Base-by-base conservation (phyloP, 495 filamentous ascomycete species). In the Daldinia caldariorum region DNA sequence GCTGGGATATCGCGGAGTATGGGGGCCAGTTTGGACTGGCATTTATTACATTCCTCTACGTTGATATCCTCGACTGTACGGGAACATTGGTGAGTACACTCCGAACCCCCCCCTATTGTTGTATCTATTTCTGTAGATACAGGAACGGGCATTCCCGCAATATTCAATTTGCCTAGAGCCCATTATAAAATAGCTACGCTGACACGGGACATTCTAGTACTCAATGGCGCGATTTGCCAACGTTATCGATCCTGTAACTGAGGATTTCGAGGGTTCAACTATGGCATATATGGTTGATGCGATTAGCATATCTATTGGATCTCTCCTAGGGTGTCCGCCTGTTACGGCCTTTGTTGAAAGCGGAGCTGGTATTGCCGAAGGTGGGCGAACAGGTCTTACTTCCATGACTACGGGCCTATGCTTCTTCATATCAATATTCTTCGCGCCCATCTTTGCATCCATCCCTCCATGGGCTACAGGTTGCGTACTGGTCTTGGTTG, bases 361-460 rank as follows among this genome's bases (percentile, higher is more conserved):
- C 34, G 92, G 91, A 69, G 91, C 92, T 13, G 92, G 92, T 66
- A 94, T 94, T 71, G 90, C 91, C 4, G 92, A 94, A 80, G 92
- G 92, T 29, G 92, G 91, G 14, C 88, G 88, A 68, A 94, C 92
- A 0, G 92, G 92, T 7, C 80, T 94, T n/a, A 94, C 91, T 1
- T 89, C 92, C n/a, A 89, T 90, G 74, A 79, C 85, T 47, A 89
- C 92, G 0, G 92, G 92, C 31, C 34, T 94, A 56, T 91, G 89
- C 77, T 94, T 94, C 83, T 93, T 94, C 83, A 88, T 94, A 74
- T 85, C 90, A 38, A 86, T 94, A 37, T 94, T 94, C 84, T 94
- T 94, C 77, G 91, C 92, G 0, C 92, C 92, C 1, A 92, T 94
- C 64, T 94, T 94, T 76, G 91, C 92, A 13, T 91, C 89, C 0